A percentile compares a stretch with the other conserved stretches of the same genome.
Conservation (phyloP, 331 rosid species). For the Pyracantha coccinea region DNA sequence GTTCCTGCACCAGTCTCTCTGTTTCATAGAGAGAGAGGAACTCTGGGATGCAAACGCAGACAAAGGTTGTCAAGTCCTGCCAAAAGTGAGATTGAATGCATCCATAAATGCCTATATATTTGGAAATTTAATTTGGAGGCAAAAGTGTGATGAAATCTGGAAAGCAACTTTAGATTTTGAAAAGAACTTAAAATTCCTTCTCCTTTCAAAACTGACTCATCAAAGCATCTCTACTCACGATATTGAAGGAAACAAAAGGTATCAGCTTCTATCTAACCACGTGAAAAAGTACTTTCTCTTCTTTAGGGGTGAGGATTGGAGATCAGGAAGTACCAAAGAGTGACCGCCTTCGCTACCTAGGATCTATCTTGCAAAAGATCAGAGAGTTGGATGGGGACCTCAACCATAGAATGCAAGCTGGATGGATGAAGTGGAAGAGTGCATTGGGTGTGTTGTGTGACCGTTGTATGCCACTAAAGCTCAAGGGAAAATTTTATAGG, state of each 20-base stretch:
- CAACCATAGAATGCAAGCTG: too few relatives aligned
- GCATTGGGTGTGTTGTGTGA: too few relatives aligned
- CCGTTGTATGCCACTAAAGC: too few relatives aligned
- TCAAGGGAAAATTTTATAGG: too few relatives aligned
- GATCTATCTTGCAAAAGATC: too few relatives aligned
- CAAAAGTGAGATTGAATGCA: slow-evolving; percentile 21
- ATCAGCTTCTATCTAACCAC: not conserved
- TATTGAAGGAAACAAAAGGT: not conserved
- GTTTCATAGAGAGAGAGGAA: slow-evolving; percentile 96
- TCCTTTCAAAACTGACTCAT: not conserved
- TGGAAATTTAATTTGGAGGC: not conserved
- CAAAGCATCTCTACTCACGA: not conserved
- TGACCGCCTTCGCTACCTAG: too few relatives aligned
- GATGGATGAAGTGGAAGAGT: too few relatives aligned
- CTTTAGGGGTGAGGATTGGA: too few relatives aligned
- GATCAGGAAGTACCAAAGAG: too few relatives aligned
- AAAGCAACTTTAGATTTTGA: not conserved
- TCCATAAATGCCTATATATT: slow-evolving; percentile 3
- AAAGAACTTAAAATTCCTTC: not conserved
- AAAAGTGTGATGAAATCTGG: not conserved
- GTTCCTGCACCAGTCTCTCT: slow-evolving; percentile 95
- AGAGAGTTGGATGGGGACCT: too few relatives aligned
- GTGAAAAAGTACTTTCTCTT: not conserved
- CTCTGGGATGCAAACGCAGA: slow-evolving; percentile 98
- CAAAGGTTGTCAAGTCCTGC: slow-evolving; percentile 97